Conservation (phyloP, 768 basidiomycete species). For the Postia placenta region DNA sequence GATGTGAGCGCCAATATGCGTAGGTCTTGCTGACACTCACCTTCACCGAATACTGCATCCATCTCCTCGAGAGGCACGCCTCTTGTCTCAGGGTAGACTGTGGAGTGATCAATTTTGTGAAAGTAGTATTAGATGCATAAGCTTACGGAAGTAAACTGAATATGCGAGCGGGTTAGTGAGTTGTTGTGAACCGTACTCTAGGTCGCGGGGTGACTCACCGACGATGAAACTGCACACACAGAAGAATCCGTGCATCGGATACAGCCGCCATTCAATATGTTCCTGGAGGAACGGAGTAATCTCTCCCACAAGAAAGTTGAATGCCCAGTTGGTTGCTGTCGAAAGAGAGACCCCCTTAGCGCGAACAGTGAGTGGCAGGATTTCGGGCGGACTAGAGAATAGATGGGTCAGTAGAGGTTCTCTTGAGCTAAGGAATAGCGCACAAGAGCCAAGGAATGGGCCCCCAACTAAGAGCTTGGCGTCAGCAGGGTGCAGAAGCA, state of each 20-base stretch:
- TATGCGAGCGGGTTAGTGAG: too few relatives aligned
- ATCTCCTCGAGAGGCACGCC: constrained; percentile 87
- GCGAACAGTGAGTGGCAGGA: constrained; percentile 83
- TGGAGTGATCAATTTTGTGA: constrained; percentile 8
- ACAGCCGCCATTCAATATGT: constrained; percentile 82
- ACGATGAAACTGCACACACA: constrained; percentile 82
- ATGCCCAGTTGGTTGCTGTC: constrained; percentile 81
- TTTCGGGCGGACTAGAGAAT: constrained; percentile 35
- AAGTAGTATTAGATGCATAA: background rate
- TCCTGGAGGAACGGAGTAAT: constrained; percentile 85
- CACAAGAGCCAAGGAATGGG: constrained; percentile 65
- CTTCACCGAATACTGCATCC: constrained; percentile 88
- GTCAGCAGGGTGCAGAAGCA: constrained; percentile 2
- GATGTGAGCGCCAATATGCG: background rate
- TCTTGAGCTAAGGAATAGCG: too few relatives aligned
- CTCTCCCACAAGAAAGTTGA: constrained; percentile 88
- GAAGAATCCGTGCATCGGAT: constrained; percentile 95
- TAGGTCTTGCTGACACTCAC: constrained; percentile 26
- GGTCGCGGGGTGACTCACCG: constrained; percentile 46
- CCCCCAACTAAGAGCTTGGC: constrained; percentile 54
- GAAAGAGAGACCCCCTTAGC: constrained; percentile 96
- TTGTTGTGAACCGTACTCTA: too few relatives aligned
- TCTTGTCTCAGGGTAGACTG: constrained; percentile 85
- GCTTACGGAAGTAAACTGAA: constrained; percentile 72
- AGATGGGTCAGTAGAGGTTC: too few relatives aligned